Evolutionary conservation across 148 eudicot genomes (phyloP).

Genomic region (Rhododendron molle): DNA sequence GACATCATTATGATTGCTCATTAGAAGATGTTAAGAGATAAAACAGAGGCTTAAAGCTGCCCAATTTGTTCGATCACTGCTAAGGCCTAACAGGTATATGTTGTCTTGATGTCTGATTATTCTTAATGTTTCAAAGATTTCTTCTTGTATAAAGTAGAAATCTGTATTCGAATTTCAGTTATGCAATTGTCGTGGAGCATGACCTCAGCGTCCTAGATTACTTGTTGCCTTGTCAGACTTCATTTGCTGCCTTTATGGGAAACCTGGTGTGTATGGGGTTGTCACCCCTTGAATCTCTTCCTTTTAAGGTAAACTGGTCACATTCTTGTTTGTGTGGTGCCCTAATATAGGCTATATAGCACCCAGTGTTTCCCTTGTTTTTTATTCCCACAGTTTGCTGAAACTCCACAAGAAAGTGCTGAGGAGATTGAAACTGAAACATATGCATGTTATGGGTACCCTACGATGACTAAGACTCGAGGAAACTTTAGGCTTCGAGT

Average conservation of each 20-base stretch:
- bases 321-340: background rate
- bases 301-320: constrained; percentile 65
- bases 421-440: constrained; percentile 64
- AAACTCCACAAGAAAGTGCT: constrained; percentile 82
- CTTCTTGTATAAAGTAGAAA: background rate
- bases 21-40: background rate
- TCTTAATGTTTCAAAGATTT: background rate
- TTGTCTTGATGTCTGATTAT: background rate
- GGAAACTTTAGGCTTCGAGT: constrained; percentile 78
- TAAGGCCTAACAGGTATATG: constrained; percentile 54
- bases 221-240: constrained; percentile 54
- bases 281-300: constrained; percentile 93
- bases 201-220: constrained; percentile 95
- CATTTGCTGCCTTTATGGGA: constrained; percentile 95
- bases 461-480: constrained; percentile 79
- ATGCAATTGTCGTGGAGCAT: constrained; percentile 94
- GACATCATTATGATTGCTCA: background rate
- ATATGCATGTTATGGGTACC: constrained; percentile 85
- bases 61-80: constrained; percentile 20
- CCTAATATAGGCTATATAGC: background rate
- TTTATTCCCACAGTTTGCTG: constrained; percentile 60
- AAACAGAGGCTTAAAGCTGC: constrained; percentile 98
- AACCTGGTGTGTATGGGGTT: constrained; percentile 96
- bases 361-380: background rate
- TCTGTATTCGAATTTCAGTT: constrained; percentile 48